phyloP scores from a whole-genome alignment of 2,329 filamentous ascomycete species.

The Fusarium sp. region DNA sequence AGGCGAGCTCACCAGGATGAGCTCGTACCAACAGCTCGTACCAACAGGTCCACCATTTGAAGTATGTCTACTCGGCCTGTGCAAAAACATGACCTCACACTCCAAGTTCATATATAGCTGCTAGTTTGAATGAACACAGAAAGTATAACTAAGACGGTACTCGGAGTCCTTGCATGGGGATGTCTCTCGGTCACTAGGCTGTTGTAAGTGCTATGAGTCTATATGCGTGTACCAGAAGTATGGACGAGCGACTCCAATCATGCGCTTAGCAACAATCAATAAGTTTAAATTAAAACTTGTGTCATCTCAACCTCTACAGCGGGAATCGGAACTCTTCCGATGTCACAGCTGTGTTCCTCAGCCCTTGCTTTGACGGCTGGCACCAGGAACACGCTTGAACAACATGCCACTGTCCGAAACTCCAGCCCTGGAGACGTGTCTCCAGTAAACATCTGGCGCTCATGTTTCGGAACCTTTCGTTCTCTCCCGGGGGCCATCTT shows the following conservation, averaged over 20 bases:
- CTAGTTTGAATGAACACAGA: too few species aligned
- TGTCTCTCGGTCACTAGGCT: neutral
- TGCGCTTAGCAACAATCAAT: neutral
- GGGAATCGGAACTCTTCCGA: constrained; percentile 62
- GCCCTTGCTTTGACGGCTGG: constrained; percentile 69
- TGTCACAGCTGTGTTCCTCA: constrained; percentile 58
- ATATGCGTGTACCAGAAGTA: too few species aligned
- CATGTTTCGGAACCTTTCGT: constrained; percentile 21
- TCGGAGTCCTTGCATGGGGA: neutral
- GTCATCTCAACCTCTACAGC: constrained; percentile 59
- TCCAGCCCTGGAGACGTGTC: constrained; percentile 64
- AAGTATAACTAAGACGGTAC: neutral
- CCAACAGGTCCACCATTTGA: neutral
- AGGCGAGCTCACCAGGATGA: neutral
- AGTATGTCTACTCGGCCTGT: neutral
- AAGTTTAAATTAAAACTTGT: constrained; percentile 52
- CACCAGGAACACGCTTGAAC: constrained; percentile 62
- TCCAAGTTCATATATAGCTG: too few species aligned
- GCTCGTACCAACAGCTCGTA: too few species aligned
- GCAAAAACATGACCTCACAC: too few species aligned
- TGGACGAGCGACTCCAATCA: neutral
- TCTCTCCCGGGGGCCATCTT: constrained; percentile 45
- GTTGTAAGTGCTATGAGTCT: too few species aligned
- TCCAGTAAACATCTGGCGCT: constrained; percentile 56
- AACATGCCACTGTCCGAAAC: constrained; percentile 65